Evolutionary conservation across 176 grass and related monocot genomes (phyloP), one percentile per base, ranked within the genome.

Genomic region (Musa troglodytarum): DNA sequence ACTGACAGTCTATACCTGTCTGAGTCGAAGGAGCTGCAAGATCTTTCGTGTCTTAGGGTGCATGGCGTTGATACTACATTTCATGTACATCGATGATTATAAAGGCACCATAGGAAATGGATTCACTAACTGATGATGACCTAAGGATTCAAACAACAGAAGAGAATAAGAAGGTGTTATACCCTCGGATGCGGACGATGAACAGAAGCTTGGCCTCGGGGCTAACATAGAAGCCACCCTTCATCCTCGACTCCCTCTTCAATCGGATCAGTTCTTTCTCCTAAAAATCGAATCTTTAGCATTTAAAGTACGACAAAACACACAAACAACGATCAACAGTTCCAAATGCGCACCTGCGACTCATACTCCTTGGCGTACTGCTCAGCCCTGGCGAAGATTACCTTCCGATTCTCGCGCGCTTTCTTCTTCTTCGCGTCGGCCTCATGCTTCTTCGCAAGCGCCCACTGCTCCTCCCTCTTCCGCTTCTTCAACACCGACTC

Each of bases 181-280:
- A 98, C 94, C 94, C 94, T 29, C 94, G 75, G 74, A 98, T 98
- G 2, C 94, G 90, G 66, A 98, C 49, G 10, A 98, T 89, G 73
- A 98, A 98, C 1, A 98, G 53, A 57, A 98, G 74, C 75, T 98
- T 98, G n/a, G 81, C 84, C 74, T 93, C 94, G 22, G 90, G 90
- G 55, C 80, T 85, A 50, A 98, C 94, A 80, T 98, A 98, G 84
- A 98, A 98, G 28, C 94, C 94, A 73, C 94, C 94, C 71, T 98
- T 98, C 84, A 98, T 68, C 65, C 88, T 82, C 16, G 94, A 90
- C 75, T 98, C 94, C 2, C 94, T 88, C 88, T 98, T 98, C 78
- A 98, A 85, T 55, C 76, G 83, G 52, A 98, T 85, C 50, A 98
- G 72, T 76, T 98, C 90, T 61, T 87, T 98, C 53, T 93, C 90